Conservation (phyloP, 2,329 filamentous ascomycete genomes). For the Ascochyta lentis region DNA sequence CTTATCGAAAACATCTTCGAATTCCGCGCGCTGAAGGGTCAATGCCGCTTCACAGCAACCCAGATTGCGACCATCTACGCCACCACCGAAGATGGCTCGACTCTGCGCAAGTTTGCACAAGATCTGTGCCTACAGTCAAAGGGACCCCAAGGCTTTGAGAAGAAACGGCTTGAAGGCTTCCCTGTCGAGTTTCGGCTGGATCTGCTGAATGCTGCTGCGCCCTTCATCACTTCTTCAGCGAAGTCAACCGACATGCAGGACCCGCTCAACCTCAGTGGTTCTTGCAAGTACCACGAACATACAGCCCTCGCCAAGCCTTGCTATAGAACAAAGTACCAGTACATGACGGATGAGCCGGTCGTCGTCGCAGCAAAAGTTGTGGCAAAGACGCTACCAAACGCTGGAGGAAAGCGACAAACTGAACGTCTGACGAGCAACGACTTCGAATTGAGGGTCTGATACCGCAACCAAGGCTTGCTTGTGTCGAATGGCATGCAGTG, state of each 20-base stretch:
- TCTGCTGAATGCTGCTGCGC: slow-evolving; percentile 6
- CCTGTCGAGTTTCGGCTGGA: slow-evolving; percentile 2
- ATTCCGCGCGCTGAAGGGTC: slow-evolving; percentile 4
- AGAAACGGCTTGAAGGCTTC: not conserved
- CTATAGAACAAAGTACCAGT: slow-evolving; percentile 6
- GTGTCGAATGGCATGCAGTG: not conserved
- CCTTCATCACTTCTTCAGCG: slow-evolving; percentile 7
- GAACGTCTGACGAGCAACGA: not conserved
- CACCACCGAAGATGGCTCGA: slow-evolving; percentile 5
- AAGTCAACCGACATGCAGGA: slow-evolving; percentile 5
- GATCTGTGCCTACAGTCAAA: slow-evolving; percentile 6
- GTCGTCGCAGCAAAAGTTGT: not conserved
- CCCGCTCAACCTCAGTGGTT: slow-evolving; percentile 1
- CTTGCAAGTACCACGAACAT: slow-evolving; percentile 9
- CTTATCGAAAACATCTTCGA: slow-evolving; percentile 9
- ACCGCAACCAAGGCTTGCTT: not conserved
- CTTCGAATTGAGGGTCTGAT: slow-evolving; percentile 4
- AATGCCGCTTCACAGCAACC: slow-evolving; percentile 6
- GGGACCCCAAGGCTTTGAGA: slow-evolving; percentile 1
- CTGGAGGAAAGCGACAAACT: not conserved
- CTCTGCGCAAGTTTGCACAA: slow-evolving; percentile 3
- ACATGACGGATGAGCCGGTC: not conserved
- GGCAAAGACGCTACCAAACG: not conserved
- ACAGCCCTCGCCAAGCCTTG: not conserved
- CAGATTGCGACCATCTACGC: slow-evolving; percentile 2